These are phyloP conservation scores for Euphorbia pulcherrima DNA, from an alignment of 345 rosid genomes.

Conservation along the genomic window DNA sequence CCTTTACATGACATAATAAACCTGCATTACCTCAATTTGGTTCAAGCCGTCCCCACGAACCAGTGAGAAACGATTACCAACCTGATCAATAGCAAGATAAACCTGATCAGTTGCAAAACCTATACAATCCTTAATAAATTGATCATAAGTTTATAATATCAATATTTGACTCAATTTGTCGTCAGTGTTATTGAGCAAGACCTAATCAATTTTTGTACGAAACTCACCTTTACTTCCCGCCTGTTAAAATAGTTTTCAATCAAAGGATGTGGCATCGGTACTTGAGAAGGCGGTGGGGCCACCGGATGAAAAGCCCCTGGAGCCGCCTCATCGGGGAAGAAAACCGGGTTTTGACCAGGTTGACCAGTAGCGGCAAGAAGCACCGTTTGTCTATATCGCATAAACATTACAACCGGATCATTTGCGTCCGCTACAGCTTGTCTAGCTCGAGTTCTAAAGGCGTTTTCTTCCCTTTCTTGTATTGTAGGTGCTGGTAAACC, in stretches of 20 bases:
- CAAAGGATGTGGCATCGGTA: neutral
- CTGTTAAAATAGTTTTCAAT: neutral
- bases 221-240: neutral
- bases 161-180: too few species aligned
- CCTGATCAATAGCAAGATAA: slow-evolving; percentile 21
- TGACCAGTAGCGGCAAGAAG: too few species aligned
- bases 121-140: too few species aligned
- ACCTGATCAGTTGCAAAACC: too few species aligned
- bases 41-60: slow-evolving; percentile 15
- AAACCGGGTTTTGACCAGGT: neutral
- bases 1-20: too few species aligned
- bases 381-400: too few species aligned
- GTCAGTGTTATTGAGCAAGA: too few species aligned
- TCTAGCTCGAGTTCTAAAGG: neutral
- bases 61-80: slow-evolving; percentile 22
- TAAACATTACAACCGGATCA: too few species aligned
- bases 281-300: neutral
- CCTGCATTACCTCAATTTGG: slow-evolving; percentile 24
- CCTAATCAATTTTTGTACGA: too few species aligned
- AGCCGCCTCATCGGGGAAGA: neutral
- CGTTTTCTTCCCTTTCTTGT: neutral
- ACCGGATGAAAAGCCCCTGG: neutral
- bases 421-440: neutral
- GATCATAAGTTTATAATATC: too few species aligned
- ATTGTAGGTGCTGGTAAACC: neutral